These are phyloP conservation scores for Chrysanthemum seticuspe DNA, from an alignment of 129 eudicot species.

Conservation along the genomic window DNA sequence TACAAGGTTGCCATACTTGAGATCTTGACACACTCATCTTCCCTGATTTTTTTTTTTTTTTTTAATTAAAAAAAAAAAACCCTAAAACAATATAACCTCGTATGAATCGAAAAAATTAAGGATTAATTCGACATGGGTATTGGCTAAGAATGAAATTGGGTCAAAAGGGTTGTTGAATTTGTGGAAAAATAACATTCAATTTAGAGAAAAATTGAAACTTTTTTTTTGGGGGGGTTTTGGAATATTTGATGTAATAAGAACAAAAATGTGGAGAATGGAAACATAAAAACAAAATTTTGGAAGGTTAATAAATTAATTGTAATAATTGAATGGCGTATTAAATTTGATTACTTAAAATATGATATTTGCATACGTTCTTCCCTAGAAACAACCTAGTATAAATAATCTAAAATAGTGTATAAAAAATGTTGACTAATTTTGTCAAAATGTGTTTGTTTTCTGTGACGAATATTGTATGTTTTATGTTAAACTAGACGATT, in stretches of 20 bases:
- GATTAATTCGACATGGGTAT: background rate
- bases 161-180: constrained; percentile 4
- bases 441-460: too few relatives aligned
- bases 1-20: constrained; percentile 97
- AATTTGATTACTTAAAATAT: constrained; percentile 12
- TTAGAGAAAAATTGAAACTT: background rate
- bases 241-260: constrained; percentile 7
- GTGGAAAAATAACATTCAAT: background rate
- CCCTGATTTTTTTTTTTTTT: constrained; percentile 13
- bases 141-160: background rate
- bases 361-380: constrained; percentile 19
- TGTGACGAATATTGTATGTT: too few relatives aligned
- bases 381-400: background rate
- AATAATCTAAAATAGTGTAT: background rate
- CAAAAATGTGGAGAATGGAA: constrained; percentile 5
- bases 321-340: constrained; percentile 16
- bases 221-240: constrained; percentile 11
- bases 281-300: background rate
- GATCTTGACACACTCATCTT: constrained; percentile 79
- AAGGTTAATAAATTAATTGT: background rate
- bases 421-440: too few relatives aligned
- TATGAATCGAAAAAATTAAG: background rate
- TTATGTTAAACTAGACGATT: too few relatives aligned
- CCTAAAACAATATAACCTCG: constrained; percentile 11
- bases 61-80: background rate